Evolutionary conservation across 106 monocot genomes (phyloP), one percentile per base, ranked within the genome.

Genomic region (Hemerocallis citrina): DNA sequence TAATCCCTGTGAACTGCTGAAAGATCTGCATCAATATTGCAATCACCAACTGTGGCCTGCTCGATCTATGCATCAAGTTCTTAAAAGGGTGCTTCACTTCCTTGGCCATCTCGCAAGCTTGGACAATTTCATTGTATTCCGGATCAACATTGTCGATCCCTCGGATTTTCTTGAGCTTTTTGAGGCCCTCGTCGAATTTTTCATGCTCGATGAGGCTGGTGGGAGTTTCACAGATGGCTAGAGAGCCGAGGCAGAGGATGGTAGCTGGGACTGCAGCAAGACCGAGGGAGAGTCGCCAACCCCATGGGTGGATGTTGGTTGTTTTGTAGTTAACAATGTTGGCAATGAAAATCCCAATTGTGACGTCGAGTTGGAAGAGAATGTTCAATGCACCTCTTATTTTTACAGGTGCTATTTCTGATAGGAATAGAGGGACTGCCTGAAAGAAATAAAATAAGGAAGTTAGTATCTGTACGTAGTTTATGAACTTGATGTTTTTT

Each of bases 261-360:
- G 57, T 43, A 8, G 77, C 77, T 1, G 77, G 77, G 1, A 72
- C 77, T 0, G 34, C 61, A 33, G 72, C 77, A 11, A 77, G 45
- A 14, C 77, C 77, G 12, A 77, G 66, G 0, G 77, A 77, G 3
- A 77, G 40, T 37, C 71, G 23, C 77, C 71, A 71, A 23, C 77
- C 77, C 66, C 70, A 67, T 1, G 77, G 77, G 21, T 77, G 77
- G 34, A 77, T 13, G 10, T 47, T 8, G 23, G 64, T 50, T 0
- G 77, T 72, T 54, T 61, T 66, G 61, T 72, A 77, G 72, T 77
- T 77, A 4, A 77, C 71, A 11, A 66, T 14, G 46, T 72, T 65
- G 7, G 72, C 65, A 10, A 77, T 61, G 7, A 77, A 54, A 42
- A 77, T 77, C 3, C 72, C 77, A 2, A 72, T 51, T 52, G 71